A percentile compares a stretch with the other conserved stretches of the same genome.
phyloP scores from a whole-genome alignment of 169 alveolate species.

The Plasmodium coatneyi region DNA sequence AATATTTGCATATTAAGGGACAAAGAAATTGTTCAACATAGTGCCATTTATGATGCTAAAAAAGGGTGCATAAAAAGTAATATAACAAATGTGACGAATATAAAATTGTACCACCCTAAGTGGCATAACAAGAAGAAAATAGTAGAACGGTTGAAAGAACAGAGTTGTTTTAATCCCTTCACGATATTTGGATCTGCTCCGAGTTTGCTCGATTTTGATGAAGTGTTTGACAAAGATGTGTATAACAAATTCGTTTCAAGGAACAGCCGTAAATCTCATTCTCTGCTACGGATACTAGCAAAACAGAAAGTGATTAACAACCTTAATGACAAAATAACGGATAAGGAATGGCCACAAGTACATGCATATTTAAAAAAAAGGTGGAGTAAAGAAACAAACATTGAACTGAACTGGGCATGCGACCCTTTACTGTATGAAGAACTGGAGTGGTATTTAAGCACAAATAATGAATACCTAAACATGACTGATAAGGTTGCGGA shows the following conservation, averaged over 20 bases:
- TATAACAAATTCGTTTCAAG: constrained; percentile 77
- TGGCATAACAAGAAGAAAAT: constrained; percentile 82
- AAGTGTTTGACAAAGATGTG: constrained; percentile 82
- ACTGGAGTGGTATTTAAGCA: constrained; percentile 78
- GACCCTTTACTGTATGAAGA: constrained; percentile 80
- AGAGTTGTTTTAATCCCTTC: constrained; percentile 87
- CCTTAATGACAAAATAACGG: constrained; percentile 66
- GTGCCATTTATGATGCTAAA: constrained; percentile 74
- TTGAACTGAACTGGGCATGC: constrained; percentile 81
- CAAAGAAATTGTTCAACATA: constrained; percentile 76
- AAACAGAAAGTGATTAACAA: constrained; percentile 60
- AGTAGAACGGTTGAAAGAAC: constrained; percentile 78
- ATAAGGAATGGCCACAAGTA: constrained; percentile 79
- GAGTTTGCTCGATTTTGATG: constrained; percentile 82
- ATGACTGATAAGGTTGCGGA: constrained; percentile 78
- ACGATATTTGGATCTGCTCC: constrained; percentile 89
- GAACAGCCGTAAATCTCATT: constrained; percentile 76
- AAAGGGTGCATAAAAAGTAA: constrained; percentile 65
- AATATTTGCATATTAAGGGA: constrained; percentile 77
- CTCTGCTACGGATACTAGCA: constrained; percentile 73
- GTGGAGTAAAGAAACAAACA: constrained; percentile 77
- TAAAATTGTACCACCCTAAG: constrained; percentile 77
- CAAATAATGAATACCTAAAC: constrained; percentile 77
- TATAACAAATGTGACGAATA: constrained; percentile 76
- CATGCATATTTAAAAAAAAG: constrained; percentile 71